Percentiles rank a stretch among this genome's conserved stretches.
These are phyloP conservation scores for Calonectria multiphialidica DNA, from an alignment of 2,329 filamentous ascomycete species.

Conservation along the genomic window DNA sequence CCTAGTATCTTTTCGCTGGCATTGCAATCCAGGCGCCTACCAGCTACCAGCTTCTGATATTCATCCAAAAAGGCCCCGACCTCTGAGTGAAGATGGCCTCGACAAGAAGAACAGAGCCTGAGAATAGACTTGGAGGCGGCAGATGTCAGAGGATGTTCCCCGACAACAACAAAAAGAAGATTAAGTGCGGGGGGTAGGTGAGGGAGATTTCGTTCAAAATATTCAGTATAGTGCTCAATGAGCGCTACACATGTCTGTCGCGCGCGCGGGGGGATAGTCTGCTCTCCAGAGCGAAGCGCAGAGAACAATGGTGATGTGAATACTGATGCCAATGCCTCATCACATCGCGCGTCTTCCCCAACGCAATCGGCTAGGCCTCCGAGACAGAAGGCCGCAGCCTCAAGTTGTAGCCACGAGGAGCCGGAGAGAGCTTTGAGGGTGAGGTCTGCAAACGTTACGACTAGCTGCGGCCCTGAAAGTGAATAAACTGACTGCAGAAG, in stretches of 20 bases:
- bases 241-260: slow-evolving; percentile 77
- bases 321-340: slow-evolving; percentile 69
- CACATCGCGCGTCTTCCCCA: slow-evolving; percentile 67
- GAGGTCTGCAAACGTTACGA: slow-evolving; percentile 69
- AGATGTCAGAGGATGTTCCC: slow-evolving; percentile 71
- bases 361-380: slow-evolving; percentile 76
- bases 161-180: slow-evolving; percentile 79
- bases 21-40: slow-evolving; percentile 68
- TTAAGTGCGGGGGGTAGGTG: slow-evolving; percentile 79
- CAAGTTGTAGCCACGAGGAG: slow-evolving; percentile 69
- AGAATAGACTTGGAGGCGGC: slow-evolving; percentile 81
- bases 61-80: slow-evolving; percentile 77
- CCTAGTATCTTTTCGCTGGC: slow-evolving; percentile 81
- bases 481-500: slow-evolving; percentile 80
- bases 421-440: slow-evolving; percentile 62
- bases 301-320: slow-evolving; percentile 72
- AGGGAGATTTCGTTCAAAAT: slow-evolving; percentile 78
- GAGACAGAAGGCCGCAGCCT: slow-evolving; percentile 73
- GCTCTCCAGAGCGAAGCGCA: slow-evolving; percentile 62
- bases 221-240: slow-evolving; percentile 80
- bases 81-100: slow-evolving; percentile 75
- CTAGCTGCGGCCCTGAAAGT: slow-evolving; percentile 66
- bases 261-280: slow-evolving; percentile 70
- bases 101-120: slow-evolving; percentile 81
- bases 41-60: slow-evolving; percentile 74